These are phyloP conservation scores for Rosa rugosa DNA, from an alignment of 306 rosid genomes.

Conservation along the genomic window DNA sequence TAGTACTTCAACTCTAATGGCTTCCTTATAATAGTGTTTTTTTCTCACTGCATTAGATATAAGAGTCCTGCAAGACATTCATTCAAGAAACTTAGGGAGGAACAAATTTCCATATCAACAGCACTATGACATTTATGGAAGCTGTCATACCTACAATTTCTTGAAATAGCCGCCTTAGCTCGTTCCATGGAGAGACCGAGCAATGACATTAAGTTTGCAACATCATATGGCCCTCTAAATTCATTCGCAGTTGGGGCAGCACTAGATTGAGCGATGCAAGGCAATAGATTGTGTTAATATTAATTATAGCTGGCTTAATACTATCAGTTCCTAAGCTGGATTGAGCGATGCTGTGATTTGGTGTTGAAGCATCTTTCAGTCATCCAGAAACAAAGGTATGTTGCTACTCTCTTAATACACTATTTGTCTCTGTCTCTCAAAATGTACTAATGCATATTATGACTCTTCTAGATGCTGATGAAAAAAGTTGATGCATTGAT, in stretches of 20 bases:
- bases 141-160: conserved; percentile 72
- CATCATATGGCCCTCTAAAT: conserved; percentile 89
- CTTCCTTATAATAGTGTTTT: conserved; percentile 68
- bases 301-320: too few species aligned
- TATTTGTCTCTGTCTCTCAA: too few species aligned
- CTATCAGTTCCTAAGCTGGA: too few species aligned
- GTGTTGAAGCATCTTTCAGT: too few species aligned
- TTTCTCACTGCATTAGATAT: conserved; percentile 71
- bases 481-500: too few species aligned
- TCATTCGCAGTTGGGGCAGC: conserved; percentile 70
- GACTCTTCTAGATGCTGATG: too few species aligned
- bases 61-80: conserved; percentile 55
- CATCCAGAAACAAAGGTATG: too few species aligned
- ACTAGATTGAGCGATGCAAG: too few species aligned
- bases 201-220: conserved; percentile 71
- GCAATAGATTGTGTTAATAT: too few species aligned
- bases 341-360: too few species aligned
- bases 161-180: conserved; percentile 81
- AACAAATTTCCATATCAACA: conserved; percentile 15
- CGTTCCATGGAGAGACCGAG: conserved; percentile 71
- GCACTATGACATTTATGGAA: conserved; percentile 18
- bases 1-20: conserved; percentile 63
- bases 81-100: conserved; percentile 14
- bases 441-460: too few species aligned
- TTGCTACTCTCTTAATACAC: too few species aligned